A percentile compares a stretch with the other conserved stretches of the same genome.
Evolutionary conservation across 768 basidiomycete genomes (phyloP).

Genomic region (Harrya chromipes): DNA sequence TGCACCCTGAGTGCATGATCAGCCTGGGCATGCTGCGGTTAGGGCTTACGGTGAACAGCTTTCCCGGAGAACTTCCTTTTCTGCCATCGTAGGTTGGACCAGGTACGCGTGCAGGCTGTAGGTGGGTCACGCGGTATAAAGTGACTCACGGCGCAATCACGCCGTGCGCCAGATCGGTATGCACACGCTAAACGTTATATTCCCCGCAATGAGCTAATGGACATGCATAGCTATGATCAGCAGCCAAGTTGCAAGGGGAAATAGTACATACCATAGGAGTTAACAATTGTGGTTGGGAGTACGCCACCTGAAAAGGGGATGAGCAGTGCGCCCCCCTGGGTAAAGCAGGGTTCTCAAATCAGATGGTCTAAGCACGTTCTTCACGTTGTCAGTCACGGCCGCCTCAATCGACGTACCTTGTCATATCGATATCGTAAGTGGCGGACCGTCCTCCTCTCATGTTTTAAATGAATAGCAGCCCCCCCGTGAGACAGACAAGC

Average conservation of each 20-base stretch:
- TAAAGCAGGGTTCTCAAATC: background rate
- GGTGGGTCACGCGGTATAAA: constrained; percentile 8
- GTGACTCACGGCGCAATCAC: constrained; percentile 14
- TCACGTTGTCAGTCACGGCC: constrained; percentile 9
- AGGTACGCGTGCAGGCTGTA: constrained; percentile 8
- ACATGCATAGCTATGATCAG: constrained; percentile 17
- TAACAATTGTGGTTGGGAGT: background rate
- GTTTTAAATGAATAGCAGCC: constrained; percentile 2
- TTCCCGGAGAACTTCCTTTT: background rate
- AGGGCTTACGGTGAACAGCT: background rate
- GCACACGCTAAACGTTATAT: constrained; percentile 18
- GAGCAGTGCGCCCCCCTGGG: background rate
- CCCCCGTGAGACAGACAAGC: constrained; percentile 11
- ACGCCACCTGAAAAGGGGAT: background rate
- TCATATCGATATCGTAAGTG: constrained; percentile 11
- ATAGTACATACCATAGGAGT: background rate
- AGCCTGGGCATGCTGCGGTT: background rate
- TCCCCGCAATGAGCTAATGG: constrained; percentile 24
- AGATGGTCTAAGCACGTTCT: constrained; percentile 7
- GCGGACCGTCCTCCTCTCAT: constrained; percentile 1
- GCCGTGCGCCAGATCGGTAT: constrained; percentile 16
- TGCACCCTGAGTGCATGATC: background rate
- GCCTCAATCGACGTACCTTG: constrained; percentile 1
- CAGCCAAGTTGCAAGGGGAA: background rate
- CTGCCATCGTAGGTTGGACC: background rate